These are phyloP conservation scores for Aspergillus cavernicola DNA, from an alignment of 495 filamentous ascomycete species.

Conservation along the genomic window DNA sequence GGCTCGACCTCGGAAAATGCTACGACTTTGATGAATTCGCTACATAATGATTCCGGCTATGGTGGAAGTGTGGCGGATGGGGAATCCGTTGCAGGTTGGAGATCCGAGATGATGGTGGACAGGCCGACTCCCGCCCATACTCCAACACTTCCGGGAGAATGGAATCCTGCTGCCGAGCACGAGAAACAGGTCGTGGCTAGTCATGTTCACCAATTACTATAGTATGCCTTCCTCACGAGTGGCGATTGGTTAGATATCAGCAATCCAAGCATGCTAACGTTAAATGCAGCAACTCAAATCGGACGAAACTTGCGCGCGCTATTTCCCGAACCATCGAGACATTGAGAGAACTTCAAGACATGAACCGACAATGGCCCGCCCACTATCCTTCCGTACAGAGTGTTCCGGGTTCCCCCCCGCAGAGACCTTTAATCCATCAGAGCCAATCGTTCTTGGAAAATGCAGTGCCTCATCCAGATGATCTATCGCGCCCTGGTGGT, in stretches of 20 bases:
- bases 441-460: slow-evolving; percentile 43
- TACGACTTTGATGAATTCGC: slow-evolving; percentile 59
- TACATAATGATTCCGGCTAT: slow-evolving; percentile 89
- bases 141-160: slow-evolving; percentile 46
- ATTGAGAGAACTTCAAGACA: slow-evolving; percentile 73
- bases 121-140: slow-evolving; percentile 59
- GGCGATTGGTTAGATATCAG: not conserved
- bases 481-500: slow-evolving; percentile 44
- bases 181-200: slow-evolving; percentile 60
- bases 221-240: slow-evolving; percentile 38
- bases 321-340: slow-evolving; percentile 83
- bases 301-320: slow-evolving; percentile 74
- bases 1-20: slow-evolving; percentile 76
- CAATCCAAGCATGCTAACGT: slow-evolving; percentile 18
- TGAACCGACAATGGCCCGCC: slow-evolving; percentile 88
- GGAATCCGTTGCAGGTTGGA: slow-evolving; percentile 45
- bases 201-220: slow-evolving; percentile 69
- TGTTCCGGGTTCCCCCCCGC: slow-evolving; percentile 40
- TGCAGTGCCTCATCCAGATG: slow-evolving; percentile 29
- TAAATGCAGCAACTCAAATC: slow-evolving; percentile 78
- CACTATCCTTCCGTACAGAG: slow-evolving; percentile 87
- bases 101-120: slow-evolving; percentile 63
- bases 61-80: slow-evolving; percentile 53
- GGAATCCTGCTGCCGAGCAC: slow-evolving; percentile 50
- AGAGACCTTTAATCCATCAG: slow-evolving; percentile 49